These are phyloP conservation scores for Coemansia sp. DNA, from an alignment of 192 early-diverging fungal genomes.

Conservation along the genomic window DNA sequence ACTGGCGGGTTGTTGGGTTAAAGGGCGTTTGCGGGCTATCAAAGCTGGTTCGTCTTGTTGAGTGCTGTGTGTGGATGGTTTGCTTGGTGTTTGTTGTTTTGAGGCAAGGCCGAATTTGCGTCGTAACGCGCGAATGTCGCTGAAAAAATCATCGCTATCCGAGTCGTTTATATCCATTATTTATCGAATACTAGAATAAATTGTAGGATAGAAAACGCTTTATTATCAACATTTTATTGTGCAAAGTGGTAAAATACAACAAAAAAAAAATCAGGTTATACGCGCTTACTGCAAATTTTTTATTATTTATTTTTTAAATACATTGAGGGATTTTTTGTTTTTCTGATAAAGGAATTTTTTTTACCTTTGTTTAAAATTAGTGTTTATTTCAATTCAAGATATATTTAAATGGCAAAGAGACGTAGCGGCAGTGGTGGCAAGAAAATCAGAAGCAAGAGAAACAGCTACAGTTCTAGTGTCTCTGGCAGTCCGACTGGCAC, in stretches of 20 bases:
- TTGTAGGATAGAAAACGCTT: neutral
- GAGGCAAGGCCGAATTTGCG: conserved; percentile 25
- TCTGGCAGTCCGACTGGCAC: conserved; percentile 12
- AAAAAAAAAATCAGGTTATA: neutral
- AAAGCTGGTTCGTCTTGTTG: too few species aligned
- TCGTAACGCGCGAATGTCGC: conserved; percentile 27
- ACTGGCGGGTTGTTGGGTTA: neutral
- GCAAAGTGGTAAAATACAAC: neutral
- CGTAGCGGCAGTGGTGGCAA: conserved; percentile 8
- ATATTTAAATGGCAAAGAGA: conserved; percentile 46
- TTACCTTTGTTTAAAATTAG: neutral
- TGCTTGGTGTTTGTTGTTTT: conserved; percentile 4
- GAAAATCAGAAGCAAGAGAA: conserved; percentile 8
- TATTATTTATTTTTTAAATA: too few species aligned
- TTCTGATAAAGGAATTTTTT: neutral
- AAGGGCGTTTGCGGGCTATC: too few species aligned
- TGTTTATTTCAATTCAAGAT: neutral
- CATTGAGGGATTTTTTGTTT: neutral
- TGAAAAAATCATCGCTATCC: conserved; percentile 43
- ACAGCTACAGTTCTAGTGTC: conserved; percentile 15
- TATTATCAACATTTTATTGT: neutral
- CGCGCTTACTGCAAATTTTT: neutral
- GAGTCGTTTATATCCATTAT: conserved; percentile 16
- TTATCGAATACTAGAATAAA: neutral
- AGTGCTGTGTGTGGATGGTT: neutral